These are phyloP conservation scores for Mucor saturninus DNA, from an alignment of 371 early-diverging fungal species.

Conservation along the genomic window DNA sequence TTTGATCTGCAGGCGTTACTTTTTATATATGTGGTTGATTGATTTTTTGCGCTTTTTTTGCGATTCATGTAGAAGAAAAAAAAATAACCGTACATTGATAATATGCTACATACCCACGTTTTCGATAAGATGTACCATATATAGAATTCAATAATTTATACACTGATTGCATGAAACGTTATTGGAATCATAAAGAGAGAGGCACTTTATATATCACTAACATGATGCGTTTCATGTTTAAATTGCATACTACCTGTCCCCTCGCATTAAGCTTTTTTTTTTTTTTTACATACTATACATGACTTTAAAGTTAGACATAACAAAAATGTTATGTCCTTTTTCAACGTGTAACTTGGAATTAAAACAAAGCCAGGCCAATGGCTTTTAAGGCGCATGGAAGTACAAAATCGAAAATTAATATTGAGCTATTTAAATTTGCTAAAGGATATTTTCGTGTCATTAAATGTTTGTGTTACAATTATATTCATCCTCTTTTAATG, in stretches of 20 bases:
- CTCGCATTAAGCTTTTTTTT: neutral
- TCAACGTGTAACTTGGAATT: neutral
- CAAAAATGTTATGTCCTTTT: neutral
- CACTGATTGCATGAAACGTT: too few relatives aligned
- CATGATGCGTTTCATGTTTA: too few relatives aligned
- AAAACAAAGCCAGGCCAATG: slow-evolving; percentile 22
- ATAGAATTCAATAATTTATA: too few relatives aligned
- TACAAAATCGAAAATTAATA: slow-evolving; percentile 11
- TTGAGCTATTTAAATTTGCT: slow-evolving; percentile 12
- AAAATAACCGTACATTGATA: neutral
- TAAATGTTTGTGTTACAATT: neutral
- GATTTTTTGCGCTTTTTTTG: slow-evolving; percentile 11
- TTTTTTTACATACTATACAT: neutral
- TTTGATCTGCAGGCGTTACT: neutral
- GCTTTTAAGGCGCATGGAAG: slow-evolving; percentile 19
- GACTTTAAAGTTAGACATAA: neutral
- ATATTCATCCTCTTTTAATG: too few relatives aligned
- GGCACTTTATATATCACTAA: too few relatives aligned
- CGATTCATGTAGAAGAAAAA: neutral
- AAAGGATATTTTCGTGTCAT: neutral
- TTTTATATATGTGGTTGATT: slow-evolving; percentile 2
- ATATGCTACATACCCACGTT: neutral
- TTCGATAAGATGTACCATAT: neutral
- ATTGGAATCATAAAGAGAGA: too few relatives aligned
- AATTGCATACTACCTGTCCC: neutral